These are phyloP conservation scores for Artemisia tridentata DNA, from an alignment of 129 eudicot genomes.

Conservation along the genomic window DNA sequence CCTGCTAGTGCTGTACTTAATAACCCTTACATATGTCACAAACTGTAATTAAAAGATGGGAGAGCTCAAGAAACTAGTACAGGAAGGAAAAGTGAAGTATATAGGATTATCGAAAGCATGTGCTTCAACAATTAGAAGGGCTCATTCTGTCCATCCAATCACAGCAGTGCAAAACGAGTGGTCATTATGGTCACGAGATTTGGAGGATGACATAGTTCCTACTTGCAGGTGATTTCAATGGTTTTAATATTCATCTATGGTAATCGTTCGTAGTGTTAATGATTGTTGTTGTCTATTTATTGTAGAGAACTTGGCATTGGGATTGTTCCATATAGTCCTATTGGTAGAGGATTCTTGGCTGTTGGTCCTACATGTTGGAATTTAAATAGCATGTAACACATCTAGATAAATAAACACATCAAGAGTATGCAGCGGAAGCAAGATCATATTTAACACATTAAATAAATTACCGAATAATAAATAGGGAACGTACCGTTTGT, in stretches of 20 bases:
- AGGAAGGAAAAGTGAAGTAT: conserved; percentile 70
- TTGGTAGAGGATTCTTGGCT: too few relatives aligned
- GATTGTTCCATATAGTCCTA: too few relatives aligned
- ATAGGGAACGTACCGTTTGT: too few relatives aligned
- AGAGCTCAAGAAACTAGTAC: conserved; percentile 62
- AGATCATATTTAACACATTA: too few relatives aligned
- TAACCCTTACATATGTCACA: neutral
- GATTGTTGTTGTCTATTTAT: neutral
- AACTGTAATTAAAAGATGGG: conserved; percentile 35
- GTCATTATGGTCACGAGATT: conserved; percentile 68
- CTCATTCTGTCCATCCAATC: conserved; percentile 71
- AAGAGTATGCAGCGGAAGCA: too few relatives aligned
- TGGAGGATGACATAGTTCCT: conserved; percentile 55
- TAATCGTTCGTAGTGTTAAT: too few relatives aligned
- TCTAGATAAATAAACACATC: too few relatives aligned
- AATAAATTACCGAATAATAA: too few relatives aligned
- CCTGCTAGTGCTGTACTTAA: too few relatives aligned
- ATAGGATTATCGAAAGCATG: conserved; percentile 72
- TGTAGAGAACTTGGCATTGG: conserved; percentile 55
- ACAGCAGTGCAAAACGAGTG: conserved; percentile 59
- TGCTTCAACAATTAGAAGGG: conserved; percentile 68
- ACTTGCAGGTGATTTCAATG: conserved; percentile 48
- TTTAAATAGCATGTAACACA: too few relatives aligned
- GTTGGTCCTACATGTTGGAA: too few relatives aligned
- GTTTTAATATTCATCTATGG: neutral